Conservation (phyloP, 441 rosid species). For the Eruca vesicaria region DNA sequence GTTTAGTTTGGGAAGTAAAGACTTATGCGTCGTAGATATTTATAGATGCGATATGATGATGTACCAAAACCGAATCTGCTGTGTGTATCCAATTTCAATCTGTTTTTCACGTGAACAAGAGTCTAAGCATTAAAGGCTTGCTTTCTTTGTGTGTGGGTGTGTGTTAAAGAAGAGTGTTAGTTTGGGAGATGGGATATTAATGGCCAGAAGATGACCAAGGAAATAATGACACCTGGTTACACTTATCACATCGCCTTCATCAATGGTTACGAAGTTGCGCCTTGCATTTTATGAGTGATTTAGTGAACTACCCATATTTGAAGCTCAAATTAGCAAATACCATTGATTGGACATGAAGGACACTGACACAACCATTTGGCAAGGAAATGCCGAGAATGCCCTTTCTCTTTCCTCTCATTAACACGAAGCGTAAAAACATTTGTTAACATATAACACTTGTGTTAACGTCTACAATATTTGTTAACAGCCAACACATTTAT, state of each 20-base stretch:
- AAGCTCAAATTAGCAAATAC: too few relatives aligned
- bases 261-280: not conserved
- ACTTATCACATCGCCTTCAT: not conserved
- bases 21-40: not conserved
- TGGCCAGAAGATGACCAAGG: conserved; percentile 19
- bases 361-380: too few relatives aligned
- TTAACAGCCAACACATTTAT: too few relatives aligned
- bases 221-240: conserved; percentile 13
- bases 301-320: too few relatives aligned
- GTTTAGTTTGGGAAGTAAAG: conserved; percentile 10
- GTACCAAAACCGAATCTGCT: not conserved
- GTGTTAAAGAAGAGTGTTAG: conserved; percentile 14
- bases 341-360: too few relatives aligned
- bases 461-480: too few relatives aligned
- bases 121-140: conserved; percentile 14
- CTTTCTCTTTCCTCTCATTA: too few relatives aligned
- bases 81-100: conserved; percentile 1
- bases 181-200: conserved; percentile 32
- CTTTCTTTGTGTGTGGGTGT: not conserved
- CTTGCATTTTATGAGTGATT: not conserved
- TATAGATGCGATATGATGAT: conserved; percentile 17
- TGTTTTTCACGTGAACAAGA: not conserved
- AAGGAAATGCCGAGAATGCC: too few relatives aligned
- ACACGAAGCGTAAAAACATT: too few relatives aligned
- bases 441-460: too few relatives aligned